Evolutionary conservation across 345 rosid species (phyloP), one percentile per base, ranked within the genome.

Genomic region (Combretum micranthum): DNA sequence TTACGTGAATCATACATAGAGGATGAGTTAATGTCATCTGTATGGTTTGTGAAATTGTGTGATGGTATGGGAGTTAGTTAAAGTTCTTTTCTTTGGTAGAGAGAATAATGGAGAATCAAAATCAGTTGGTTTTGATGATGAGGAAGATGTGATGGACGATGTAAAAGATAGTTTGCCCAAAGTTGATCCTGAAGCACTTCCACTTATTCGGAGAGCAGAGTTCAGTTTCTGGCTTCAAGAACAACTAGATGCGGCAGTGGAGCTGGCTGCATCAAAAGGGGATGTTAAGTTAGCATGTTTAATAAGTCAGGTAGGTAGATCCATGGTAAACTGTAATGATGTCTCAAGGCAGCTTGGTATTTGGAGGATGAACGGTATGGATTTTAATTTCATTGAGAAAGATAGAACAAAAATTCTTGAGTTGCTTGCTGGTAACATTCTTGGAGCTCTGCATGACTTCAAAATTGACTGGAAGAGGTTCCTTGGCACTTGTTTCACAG

Each of bases 381-480:
- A n/a, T n/a, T n/a, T n/a, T n/a, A n/a, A n/a, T n/a, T n/a, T n/a
- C n/a, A n/a, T n/a, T n/a, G n/a, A n/a, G n/a, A n/a, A n/a, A n/a
- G n/a, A n/a, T n/a, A n/a, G n/a, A n/a, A n/a, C n/a, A 66, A 75
- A 77, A 78, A n/a, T 89, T 55, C 87, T 80, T 71, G 99, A 89
- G 78, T 79, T 93, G 81, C 97, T 93, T 69, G 79, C 94, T 56
- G 96, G 99, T 55, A 78, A 86, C 66, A 83, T 93, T 66, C 84
- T 68, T 65, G 78, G 75, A 68, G 82, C 91, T 15, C 63, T 85
- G 71, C 63, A 67, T 53, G 83, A 66, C 75, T 58, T 68, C 60
- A 68, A 73, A 67, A 83, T 88, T 69, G 98, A 88, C 73, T 92
- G 98, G 96, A 92, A 86, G 83, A 82, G 98, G 76, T 88, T 88